Evolutionary conservation across 192 early-diverging fungal species (phyloP).

Genomic region (Coemansia sp.): DNA sequence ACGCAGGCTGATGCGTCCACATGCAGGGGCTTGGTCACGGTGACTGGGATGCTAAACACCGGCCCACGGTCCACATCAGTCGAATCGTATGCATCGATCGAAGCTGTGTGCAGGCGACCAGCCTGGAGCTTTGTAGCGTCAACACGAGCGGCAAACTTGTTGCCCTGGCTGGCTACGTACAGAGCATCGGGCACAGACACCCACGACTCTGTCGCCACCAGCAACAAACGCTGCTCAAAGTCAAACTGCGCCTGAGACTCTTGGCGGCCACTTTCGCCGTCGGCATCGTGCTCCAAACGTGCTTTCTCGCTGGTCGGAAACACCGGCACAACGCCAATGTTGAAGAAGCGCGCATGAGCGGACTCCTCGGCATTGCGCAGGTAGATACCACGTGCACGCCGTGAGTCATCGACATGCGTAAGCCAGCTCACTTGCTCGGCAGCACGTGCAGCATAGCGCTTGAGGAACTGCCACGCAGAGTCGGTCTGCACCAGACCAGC

Average conservation of each 20-base stretch:
- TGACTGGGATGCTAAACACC: slow-evolving; percentile 84
- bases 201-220: slow-evolving; percentile 75
- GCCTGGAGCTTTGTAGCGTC: slow-evolving; percentile 78
- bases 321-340: slow-evolving; percentile 37
- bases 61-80: slow-evolving; percentile 68
- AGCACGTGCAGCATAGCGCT: slow-evolving; percentile 55
- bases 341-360: slow-evolving; percentile 58
- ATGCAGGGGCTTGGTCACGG: slow-evolving; percentile 76
- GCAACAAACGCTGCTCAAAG: slow-evolving; percentile 75
- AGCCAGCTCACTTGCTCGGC: slow-evolving; percentile 74
- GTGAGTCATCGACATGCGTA: slow-evolving; percentile 23
- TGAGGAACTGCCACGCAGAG: slow-evolving; percentile 79
- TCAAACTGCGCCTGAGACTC: slow-evolving; percentile 63
- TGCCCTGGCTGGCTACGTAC: slow-evolving; percentile 65
- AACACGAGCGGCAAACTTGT: slow-evolving; percentile 68
- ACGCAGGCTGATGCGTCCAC: slow-evolving; percentile 54
- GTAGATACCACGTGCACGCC: slow-evolving; percentile 70
- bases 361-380: slow-evolving; percentile 77
- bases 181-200: slow-evolving; percentile 72
- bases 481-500: slow-evolving; percentile 88
- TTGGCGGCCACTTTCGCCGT: slow-evolving; percentile 59
- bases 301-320: slow-evolving; percentile 52
- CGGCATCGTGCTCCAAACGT: slow-evolving; percentile 64
- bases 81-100: slow-evolving; percentile 81
- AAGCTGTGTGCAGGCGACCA: slow-evolving; percentile 74